Base-by-base conservation (phyloP, 176 grass and related monocot species). In the Tuctoria greenei region DNA sequence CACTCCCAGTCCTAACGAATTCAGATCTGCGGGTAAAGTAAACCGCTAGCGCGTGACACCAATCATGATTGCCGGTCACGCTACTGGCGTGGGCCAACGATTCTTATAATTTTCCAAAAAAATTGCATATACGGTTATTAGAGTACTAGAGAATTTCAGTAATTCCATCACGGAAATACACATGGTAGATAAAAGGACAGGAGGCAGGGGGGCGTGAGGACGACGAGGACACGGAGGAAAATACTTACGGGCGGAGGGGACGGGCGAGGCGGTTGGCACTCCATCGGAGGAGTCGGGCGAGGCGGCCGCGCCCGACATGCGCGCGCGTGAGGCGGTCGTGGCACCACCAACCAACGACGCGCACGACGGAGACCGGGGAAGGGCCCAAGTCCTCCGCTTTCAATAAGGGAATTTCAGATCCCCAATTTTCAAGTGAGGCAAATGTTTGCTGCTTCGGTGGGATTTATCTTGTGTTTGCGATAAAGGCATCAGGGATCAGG, bases 161-260 rank as follows among this genome's bases (percentile, higher is more conserved):
- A 38, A 67, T 74, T 58, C 38, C 61, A 28, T 23, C 47, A 18
- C 66, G 34, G 35, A 66, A 56, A 14, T 31, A 42, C 26, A 9
- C 20, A 5, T 21, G 11, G 20, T 26, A 27, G 14, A 54, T 6
- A 9, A 55, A 14, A 34, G 28, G 4, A 10, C 2, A 7, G 15
- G 10, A 27, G 6, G 25, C 21, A 9, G 3, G 54, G 3, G 27
- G 5, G 36, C 1, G 73, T 6, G 47, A 43, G 38, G 4, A 63
- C 7, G 63, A 78, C 55, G 57, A 51, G 8, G 45, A 45, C 13
- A 39, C 1, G 14, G 59, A 38, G 15, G 27, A 50, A 25, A 58
- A 24, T 36, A 82, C 80, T 82, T 49, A 82, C 49, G n/a, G 40
- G 54, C 55, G 55, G 77, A 37, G 66, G 70, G 26, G 66, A 70